phyloP scores from a whole-genome alignment of 2,329 filamentous ascomycete species.

The Alternaria arbusti region DNA sequence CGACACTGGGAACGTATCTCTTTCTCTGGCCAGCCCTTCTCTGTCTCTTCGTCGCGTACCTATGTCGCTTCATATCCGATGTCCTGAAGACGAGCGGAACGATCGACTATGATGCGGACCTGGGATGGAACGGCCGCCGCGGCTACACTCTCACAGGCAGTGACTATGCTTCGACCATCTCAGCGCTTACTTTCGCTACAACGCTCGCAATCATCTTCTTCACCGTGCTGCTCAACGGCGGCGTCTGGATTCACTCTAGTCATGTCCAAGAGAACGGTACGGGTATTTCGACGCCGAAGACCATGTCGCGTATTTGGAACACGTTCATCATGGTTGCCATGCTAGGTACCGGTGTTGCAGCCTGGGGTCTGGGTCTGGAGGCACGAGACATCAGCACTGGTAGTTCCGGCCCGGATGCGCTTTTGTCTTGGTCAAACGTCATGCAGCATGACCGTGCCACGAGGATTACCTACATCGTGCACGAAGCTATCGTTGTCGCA shows the following conservation, averaged over 20 bases:
- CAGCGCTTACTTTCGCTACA: conserved; percentile 2
- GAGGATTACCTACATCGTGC: conserved; percentile 1
- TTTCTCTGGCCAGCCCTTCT: conserved; percentile 7
- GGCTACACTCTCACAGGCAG: background rate
- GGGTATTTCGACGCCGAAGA: background rate
- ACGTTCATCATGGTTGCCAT: conserved; percentile 6
- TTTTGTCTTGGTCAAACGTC: conserved; percentile 3
- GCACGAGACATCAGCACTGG: background rate
- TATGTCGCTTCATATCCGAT: conserved; percentile 7
- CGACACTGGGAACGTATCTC: conserved; percentile 7
- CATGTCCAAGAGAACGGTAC: conserved; percentile 9
- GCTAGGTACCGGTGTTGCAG: conserved; percentile 6
- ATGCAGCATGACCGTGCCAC: background rate
- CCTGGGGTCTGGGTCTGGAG: conserved; percentile 3
- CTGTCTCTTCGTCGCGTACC: conserved; percentile 7
- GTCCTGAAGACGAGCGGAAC: conserved; percentile 3
- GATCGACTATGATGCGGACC: background rate
- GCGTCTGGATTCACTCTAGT: conserved; percentile 5
- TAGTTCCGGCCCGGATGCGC: background rate
- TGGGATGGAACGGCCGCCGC: conserved; percentile 3
- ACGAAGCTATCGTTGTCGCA: conserved; percentile 6
- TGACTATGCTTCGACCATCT: background rate
- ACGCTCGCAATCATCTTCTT: conserved; percentile 3
- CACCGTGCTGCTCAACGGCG: conserved; percentile 6
- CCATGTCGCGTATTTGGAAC: conserved; percentile 4